A percentile compares a stretch with the other conserved stretches of the same genome.
Conservation (phyloP, 2,329 filamentous ascomycete genomes). For the Fusarium albidum region DNA sequence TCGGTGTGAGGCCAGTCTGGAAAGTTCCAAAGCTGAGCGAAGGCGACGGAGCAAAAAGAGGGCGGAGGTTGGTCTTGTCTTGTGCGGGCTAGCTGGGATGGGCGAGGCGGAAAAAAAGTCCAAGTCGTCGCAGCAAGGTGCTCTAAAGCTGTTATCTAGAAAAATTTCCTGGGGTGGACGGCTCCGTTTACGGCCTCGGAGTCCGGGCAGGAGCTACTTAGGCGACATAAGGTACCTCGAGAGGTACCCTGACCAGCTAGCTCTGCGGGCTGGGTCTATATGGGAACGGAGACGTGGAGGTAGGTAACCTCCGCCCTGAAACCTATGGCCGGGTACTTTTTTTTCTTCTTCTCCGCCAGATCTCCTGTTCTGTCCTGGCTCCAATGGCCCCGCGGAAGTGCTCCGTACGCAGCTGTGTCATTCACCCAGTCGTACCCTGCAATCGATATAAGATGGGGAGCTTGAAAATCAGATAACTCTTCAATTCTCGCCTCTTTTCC, state of each 20-base stretch:
- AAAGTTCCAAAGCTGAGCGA: constrained; percentile 23
- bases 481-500: not conserved
- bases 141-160: constrained; percentile 37
- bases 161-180: constrained; percentile 44
- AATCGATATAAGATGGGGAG: not conserved
- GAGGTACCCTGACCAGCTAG: constrained; percentile 4
- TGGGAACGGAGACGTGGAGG: not conserved
- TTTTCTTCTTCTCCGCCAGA: constrained; percentile 6
- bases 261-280: constrained; percentile 9
- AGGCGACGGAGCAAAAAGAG: constrained; percentile 33
- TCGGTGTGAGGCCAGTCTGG: constrained; percentile 13
- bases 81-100: constrained; percentile 2
- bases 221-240: constrained; percentile 14
- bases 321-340: not conserved
- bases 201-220: constrained; percentile 36
- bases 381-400: constrained; percentile 1
- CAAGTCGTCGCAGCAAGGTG: constrained; percentile 15
- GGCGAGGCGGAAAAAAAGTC: constrained; percentile 27
- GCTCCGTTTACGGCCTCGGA: constrained; percentile 51
- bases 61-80: constrained; percentile 17
- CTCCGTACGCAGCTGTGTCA: constrained; percentile 9
- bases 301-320: not conserved
- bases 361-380: not conserved
- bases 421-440: not conserved
- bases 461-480: not conserved